phyloP scores from a whole-genome alignment of 306 rosid species.

The Gastrolobium villosum region DNA sequence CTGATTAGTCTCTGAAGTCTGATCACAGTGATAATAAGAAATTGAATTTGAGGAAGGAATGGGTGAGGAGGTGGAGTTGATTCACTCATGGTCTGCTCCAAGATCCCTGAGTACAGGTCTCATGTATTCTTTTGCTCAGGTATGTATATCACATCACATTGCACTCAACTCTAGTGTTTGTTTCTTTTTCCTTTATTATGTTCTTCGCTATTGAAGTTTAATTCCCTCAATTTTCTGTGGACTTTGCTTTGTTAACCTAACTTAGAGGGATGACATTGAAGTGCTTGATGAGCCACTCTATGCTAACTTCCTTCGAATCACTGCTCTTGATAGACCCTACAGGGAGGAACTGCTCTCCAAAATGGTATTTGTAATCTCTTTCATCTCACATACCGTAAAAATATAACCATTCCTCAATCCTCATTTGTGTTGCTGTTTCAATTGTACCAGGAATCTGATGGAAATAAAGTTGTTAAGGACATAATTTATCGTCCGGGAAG shows the following conservation, averaged over 20 bases:
- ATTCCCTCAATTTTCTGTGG: conserved; percentile 10
- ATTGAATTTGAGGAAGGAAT: conserved; percentile 36
- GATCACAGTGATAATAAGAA: no score
- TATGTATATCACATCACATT: conserved; percentile 9
- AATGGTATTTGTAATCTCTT: conserved; percentile 54
- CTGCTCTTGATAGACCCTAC: conserved; percentile 77
- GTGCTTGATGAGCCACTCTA: conserved; percentile 90
- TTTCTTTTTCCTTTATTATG: background rate
- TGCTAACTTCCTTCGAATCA: conserved; percentile 70
- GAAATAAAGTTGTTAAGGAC: conserved; percentile 73
- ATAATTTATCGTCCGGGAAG: conserved; percentile 68
- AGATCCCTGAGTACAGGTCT: conserved; percentile 75
- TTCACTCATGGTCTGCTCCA: conserved; percentile 88
- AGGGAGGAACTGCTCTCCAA: conserved; percentile 66
- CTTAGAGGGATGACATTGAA: conserved; percentile 78
- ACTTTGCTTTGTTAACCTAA: conserved; percentile 4
- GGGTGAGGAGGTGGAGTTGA: conserved; percentile 69
- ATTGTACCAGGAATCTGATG: conserved; percentile 71
- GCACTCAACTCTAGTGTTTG: background rate
- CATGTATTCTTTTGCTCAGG: conserved; percentile 92
- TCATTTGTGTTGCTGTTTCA: conserved; percentile 15
- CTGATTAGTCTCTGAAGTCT: no score
- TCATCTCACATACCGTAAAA: background rate
- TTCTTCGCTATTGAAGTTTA: background rate
- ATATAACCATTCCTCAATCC: background rate